Evolutionary conservation across 1,139 yeast species (phyloP), one percentile per base, ranked within the genome.

Genomic region (Casaregolazyma lundiana): DNA sequence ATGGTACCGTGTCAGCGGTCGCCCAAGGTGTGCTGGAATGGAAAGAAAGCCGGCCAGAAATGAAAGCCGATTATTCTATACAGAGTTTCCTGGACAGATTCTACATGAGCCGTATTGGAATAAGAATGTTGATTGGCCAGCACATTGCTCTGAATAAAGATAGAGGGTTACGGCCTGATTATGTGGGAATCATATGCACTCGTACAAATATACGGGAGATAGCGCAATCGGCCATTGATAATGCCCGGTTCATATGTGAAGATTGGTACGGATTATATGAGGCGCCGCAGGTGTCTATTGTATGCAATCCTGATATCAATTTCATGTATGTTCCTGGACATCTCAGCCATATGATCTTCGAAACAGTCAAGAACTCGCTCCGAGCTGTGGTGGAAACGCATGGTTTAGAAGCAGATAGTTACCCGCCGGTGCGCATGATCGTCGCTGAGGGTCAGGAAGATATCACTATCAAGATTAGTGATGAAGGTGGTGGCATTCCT

Each of bases 401-500:
- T 54, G 75, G 80, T 4, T 56, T 60, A 4, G 69, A 66, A 32
- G 81, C 83, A 51, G 75, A 86, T 53, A 72, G 74, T 49, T 87
- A 80, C 63, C 96, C 96, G 0, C 85, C 95, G 1, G 83, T 89
- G 38, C 87, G 87, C 65, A 84, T 89, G 20, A 85, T 89, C 50
- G 89, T 88, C 20, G 86, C 90, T n/a, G 88, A 87, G 63, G 97
- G 97, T 9, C 78, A 80, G 37, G 96, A 88, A 62, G 96, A 89
- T 62, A 87, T 89, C 53, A 89, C 96, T n/a, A 84, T 88, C 57
- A 89, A 89, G 64, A 82, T 88, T 50, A 82, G 92, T 38, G 97
- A 88, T 63, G 96, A 88, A 68, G 97, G 96, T 41, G 97, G 96
- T 35, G 96, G 96, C 22, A 87, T 89, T 51, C 86, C 96, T 2